Conservation (phyloP, 495 filamentous ascomycete species). For the Durotheca rogersii region DNA sequence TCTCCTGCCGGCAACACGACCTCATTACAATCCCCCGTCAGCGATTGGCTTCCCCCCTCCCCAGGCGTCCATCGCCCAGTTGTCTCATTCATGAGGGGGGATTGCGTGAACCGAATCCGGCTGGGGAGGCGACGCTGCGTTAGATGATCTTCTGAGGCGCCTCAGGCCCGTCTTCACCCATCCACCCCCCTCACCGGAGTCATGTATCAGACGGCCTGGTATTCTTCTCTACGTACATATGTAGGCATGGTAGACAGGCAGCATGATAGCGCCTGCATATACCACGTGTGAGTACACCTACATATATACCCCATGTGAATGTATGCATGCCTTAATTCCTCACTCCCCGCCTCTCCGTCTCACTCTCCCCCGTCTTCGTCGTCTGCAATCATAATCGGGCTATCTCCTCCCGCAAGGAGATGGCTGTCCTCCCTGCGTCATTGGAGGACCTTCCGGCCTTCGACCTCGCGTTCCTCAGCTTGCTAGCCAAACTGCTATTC, state of each 20-base stretch:
- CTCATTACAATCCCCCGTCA: conserved; percentile 1
- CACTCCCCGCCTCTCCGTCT: background rate
- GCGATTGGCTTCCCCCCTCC: conserved; percentile 11
- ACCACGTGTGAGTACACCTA: no score
- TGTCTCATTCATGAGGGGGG: conserved; percentile 12
- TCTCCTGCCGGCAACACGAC: background rate
- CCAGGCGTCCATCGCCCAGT: background rate
- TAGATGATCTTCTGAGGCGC: conserved; percentile 1
- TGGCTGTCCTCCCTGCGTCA: conserved; percentile 10
- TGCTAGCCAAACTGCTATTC: conserved; percentile 4
- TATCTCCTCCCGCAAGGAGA: background rate
- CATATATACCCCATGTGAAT: no score
- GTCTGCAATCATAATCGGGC: background rate
- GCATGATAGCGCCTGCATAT: no score
- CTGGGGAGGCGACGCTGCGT: background rate
- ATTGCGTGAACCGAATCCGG: background rate
- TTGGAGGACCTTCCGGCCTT: conserved; percentile 3
- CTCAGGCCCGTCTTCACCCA: background rate
- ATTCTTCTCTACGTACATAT: background rate
- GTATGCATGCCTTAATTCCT: background rate
- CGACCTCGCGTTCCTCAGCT: background rate
- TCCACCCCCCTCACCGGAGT: no score
- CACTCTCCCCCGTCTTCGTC: no score
- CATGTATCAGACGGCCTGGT: background rate
- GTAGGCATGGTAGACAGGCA: no score